A percentile compares a stretch with the other conserved stretches of the same genome.
phyloP scores from a whole-genome alignment of 2,329 filamentous ascomycete species.

The Aspergillus puulaauensis region DNA sequence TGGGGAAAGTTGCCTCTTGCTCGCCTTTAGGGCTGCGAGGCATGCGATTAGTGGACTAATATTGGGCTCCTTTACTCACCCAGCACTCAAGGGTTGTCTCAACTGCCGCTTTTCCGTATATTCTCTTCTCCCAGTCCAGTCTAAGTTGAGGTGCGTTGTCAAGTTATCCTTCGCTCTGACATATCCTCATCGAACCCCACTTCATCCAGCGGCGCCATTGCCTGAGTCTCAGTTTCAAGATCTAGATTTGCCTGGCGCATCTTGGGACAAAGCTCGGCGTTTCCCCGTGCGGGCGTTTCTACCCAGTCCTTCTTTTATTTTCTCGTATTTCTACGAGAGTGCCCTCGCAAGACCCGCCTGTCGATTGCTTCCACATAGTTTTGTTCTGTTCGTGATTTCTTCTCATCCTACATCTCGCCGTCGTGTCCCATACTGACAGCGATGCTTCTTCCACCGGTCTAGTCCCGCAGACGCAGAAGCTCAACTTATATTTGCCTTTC shows the following conservation, averaged over 20 bases:
- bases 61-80: not conserved
- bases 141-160: no score
- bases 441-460: not conserved
- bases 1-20: not conserved
- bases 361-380: not conserved
- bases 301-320: not conserved
- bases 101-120: no score
- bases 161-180: not conserved
- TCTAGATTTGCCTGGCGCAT: slow-evolving; percentile 16
- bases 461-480: not conserved
- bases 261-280: slow-evolving; percentile 16
- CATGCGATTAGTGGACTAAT: not conserved
- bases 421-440: not conserved
- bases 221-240: slow-evolving; percentile 2
- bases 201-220: slow-evolving; percentile 13
- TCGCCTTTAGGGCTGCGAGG: not conserved
- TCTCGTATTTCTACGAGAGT: not conserved
- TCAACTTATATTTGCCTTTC: not conserved
- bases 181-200: not conserved
- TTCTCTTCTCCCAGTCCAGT: no score
- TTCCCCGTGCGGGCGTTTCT: slow-evolving; percentile 3
- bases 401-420: not conserved
- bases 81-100: no score
- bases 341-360: not conserved
- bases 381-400: not conserved